These are phyloP conservation scores for Pichia sp. DNA, from an alignment of 1,139 yeast genomes.

Conservation along the genomic window DNA sequence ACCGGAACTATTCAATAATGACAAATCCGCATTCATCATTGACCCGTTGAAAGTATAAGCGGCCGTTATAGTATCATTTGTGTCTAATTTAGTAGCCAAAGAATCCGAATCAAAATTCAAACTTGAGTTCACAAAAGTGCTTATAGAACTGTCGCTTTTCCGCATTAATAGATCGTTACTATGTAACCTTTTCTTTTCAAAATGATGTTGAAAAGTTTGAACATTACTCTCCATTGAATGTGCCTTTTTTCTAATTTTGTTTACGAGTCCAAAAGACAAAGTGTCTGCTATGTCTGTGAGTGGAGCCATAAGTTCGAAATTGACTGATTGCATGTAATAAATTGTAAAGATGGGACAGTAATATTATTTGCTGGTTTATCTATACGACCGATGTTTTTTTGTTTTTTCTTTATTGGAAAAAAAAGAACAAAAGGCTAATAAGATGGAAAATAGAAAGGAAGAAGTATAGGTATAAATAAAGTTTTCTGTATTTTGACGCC, in stretches of 20 bases:
- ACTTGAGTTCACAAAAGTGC: background rate
- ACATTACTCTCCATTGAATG: constrained; percentile 8
- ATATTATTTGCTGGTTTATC: too few relatives aligned
- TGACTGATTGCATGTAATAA: background rate
- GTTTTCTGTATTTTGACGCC: too few relatives aligned
- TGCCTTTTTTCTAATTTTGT: constrained; percentile 20
- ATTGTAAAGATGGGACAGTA: background rate
- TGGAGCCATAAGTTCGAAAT: constrained; percentile 3
- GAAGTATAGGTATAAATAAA: too few relatives aligned
- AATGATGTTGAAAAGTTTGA: constrained; percentile 3
- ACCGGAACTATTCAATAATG: too few relatives aligned
- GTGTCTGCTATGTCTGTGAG: constrained; percentile 18
- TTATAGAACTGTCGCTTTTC: background rate
- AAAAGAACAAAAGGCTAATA: too few relatives aligned
- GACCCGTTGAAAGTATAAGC: constrained; percentile 9
- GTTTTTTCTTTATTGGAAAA: too few relatives aligned
- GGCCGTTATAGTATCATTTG: constrained; percentile 9
- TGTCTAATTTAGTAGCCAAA: background rate
- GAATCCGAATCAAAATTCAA: too few relatives aligned
- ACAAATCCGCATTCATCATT: background rate
- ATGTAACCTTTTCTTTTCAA: too few relatives aligned
- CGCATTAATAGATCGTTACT: too few relatives aligned
- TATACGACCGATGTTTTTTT: too few relatives aligned
- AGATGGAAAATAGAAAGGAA: too few relatives aligned
- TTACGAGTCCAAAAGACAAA: constrained; percentile 24